These are phyloP conservation scores for Globisporangium cederbergense DNA, from an alignment of 352 stramenopile species.

Conservation along the genomic window DNA sequence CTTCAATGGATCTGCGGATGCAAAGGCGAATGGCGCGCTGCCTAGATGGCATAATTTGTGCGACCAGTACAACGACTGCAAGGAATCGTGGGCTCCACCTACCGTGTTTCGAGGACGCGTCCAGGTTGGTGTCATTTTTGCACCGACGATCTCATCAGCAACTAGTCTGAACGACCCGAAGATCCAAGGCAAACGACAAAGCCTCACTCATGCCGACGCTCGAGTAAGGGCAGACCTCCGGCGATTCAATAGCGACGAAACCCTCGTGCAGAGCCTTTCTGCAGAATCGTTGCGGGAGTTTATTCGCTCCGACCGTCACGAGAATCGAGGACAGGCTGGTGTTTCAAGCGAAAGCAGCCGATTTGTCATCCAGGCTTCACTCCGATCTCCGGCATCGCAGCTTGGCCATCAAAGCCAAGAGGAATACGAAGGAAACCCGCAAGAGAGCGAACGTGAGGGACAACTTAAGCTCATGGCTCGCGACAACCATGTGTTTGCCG, in stretches of 20 bases:
- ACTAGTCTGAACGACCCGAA: constrained; percentile 45
- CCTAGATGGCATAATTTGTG: constrained; percentile 84
- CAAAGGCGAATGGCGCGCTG: constrained; percentile 75
- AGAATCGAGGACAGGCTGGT: constrained; percentile 21
- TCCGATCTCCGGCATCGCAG: constrained; percentile 10
- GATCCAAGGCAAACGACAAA: constrained; percentile 34
- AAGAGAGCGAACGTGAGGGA: constrained; percentile 25
- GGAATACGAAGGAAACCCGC: constrained; percentile 7
- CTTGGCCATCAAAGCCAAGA: background rate
- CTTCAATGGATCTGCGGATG: constrained; percentile 73
- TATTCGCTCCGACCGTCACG: constrained; percentile 39
- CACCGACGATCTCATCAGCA: constrained; percentile 53
- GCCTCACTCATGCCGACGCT: constrained; percentile 12
- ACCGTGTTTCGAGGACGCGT: constrained; percentile 79
- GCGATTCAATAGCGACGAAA: constrained; percentile 33
- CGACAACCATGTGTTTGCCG: constrained; percentile 66
- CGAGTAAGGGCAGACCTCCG: constrained; percentile 22
- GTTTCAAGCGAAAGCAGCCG: constrained; percentile 21
- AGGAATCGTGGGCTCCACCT: constrained; percentile 78
- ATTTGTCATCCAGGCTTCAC: constrained; percentile 24
- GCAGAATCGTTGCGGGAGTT: constrained; percentile 59
- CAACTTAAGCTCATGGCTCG: constrained; percentile 39
- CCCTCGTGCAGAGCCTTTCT: constrained; percentile 48
- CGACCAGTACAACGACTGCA: constrained; percentile 85
- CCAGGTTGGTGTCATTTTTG: constrained; percentile 77